Percentiles rank a stretch among this genome's conserved stretches.
These are phyloP conservation scores for Paragyromitra xinjiangensis DNA, from an alignment of 495 filamentous ascomycete genomes.

Conservation along the genomic window DNA sequence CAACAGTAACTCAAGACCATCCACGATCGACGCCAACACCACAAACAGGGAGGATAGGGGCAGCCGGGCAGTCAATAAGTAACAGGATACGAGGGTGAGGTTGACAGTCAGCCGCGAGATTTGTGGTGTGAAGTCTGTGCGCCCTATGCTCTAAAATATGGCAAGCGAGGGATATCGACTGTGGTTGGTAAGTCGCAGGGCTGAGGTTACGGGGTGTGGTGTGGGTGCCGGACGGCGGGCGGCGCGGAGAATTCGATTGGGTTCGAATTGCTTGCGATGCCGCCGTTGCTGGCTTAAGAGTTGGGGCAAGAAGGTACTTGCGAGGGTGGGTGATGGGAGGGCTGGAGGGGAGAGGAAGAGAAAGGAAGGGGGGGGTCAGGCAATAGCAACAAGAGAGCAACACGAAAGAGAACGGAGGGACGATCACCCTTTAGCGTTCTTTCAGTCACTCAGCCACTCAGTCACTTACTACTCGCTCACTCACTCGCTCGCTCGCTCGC, in stretches of 20 bases:
- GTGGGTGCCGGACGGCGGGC: conserved; percentile 49
- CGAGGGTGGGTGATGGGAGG: conserved; percentile 45
- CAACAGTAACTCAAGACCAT: conserved; percentile 53
- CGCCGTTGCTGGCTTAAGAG: conserved; percentile 51
- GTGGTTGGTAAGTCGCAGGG: conserved; percentile 53
- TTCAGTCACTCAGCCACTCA: conserved; percentile 35
- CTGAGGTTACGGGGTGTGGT: conserved; percentile 43
- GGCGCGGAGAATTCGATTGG: conserved; percentile 54
- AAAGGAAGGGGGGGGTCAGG: conserved; percentile 43
- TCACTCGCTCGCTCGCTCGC: conserved; percentile 35
- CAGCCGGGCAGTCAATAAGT: conserved; percentile 45
- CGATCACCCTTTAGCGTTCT: conserved; percentile 53
- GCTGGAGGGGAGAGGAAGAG: conserved; percentile 40
- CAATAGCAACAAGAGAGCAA: conserved; percentile 39
- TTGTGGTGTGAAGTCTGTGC: conserved; percentile 53
- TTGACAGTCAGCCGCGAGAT: conserved; percentile 52
- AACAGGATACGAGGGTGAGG: conserved; percentile 48
- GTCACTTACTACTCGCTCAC: conserved; percentile 25
- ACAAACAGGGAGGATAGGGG: conserved; percentile 53
- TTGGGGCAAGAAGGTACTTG: conserved; percentile 43
- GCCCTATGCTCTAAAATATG: conserved; percentile 49
- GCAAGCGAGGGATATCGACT: conserved; percentile 54
- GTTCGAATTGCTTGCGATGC: conserved; percentile 55
- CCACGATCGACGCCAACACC: conserved; percentile 54
- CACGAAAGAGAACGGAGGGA: conserved; percentile 29